Evolutionary conservation across 352 stramenopile genomes (phyloP).

Genomic region (Achlya hypogyna): DNA sequence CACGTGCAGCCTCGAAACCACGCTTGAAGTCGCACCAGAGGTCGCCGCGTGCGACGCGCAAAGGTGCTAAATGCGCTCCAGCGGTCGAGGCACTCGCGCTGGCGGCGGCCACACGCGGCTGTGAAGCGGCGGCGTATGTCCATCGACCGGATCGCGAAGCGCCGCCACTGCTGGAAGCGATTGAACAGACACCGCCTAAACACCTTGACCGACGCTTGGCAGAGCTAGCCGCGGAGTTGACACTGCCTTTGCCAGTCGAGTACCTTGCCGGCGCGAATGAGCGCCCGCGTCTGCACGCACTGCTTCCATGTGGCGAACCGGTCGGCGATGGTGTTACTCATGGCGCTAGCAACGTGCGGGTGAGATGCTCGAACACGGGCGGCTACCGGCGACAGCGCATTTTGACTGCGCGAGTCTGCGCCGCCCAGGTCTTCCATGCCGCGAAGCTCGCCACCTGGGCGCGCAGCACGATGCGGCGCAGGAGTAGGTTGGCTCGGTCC

Average conservation of each 20-base stretch:
- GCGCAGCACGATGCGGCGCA: background rate
- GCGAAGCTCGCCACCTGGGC: background rate
- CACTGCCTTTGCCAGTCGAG: background rate
- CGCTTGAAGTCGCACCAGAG: background rate
- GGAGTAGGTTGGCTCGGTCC: background rate
- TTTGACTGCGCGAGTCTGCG: background rate
- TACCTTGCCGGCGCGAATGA: constrained; percentile 18
- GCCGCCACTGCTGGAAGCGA: constrained; percentile 2
- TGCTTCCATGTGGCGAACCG: constrained; percentile 14
- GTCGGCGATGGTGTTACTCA: background rate
- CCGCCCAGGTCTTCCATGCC: background rate
- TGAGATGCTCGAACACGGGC: background rate
- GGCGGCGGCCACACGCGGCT: background rate
- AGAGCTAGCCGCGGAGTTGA: background rate
- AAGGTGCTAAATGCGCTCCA: background rate
- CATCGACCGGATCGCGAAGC: background rate
- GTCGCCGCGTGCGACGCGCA: background rate
- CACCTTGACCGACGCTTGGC: constrained; percentile 18
- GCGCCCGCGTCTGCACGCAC: background rate
- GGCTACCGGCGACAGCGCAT: background rate
- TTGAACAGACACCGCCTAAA: constrained; percentile 7
- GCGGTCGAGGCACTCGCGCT: background rate
- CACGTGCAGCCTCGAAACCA: background rate
- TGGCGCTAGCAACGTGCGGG: background rate
- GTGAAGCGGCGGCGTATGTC: background rate